Evolutionary conservation across 2,329 filamentous ascomycete genomes (phyloP), one percentile per base, ranked within the genome.

Genomic region (Aspergillus amoenus): DNA sequence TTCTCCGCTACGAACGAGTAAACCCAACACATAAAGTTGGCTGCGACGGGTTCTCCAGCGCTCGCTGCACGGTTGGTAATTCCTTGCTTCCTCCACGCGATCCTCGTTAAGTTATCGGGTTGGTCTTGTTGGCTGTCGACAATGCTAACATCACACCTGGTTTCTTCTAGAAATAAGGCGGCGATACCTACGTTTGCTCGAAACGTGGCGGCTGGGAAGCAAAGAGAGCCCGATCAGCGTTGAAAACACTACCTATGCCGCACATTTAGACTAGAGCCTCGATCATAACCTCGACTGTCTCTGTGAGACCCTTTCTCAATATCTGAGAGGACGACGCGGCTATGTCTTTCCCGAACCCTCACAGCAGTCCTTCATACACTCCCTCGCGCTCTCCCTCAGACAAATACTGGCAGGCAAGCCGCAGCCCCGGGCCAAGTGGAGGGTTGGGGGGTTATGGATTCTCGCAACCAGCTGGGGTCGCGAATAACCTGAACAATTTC

Each of bases 401-500:
- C 72, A 80, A 78, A 59, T 80, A 84, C 58, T 91, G 89, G 88
- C 81, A 81, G 37, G 77, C 79, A 50, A 79, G 79, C 41, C 64
- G 63, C 34, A 78, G 78, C 58, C 76, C 78, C 52, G 76, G 76
- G 24, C 69, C 74, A 60, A 79, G 76, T 63, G 69, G 73, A 52
- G 69, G 73, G 52, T 65, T 74, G 55, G 72, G 70, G 64, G 70
- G 77, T 55, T 74, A 75, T 59, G 72, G 72, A 44, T 69, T 69
- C 52, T 68, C 64, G 21, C 71, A 58, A 63, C 63, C 73, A 46
- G 76, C 78, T 58, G 81, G 78, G 47, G 79, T 91, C 40, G 80
- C 88, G 48, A 83, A 84, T 65, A 85, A 83, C 60, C 79, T 91
- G 37, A 83, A 83, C 50, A 81, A 80, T 57, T 82, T 92, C 59